Percentiles rank a stretch among this genome's conserved stretches.
Conservation (phyloP, 495 filamentous ascomycete genomes). For the Podospora pseudocomata region DNA sequence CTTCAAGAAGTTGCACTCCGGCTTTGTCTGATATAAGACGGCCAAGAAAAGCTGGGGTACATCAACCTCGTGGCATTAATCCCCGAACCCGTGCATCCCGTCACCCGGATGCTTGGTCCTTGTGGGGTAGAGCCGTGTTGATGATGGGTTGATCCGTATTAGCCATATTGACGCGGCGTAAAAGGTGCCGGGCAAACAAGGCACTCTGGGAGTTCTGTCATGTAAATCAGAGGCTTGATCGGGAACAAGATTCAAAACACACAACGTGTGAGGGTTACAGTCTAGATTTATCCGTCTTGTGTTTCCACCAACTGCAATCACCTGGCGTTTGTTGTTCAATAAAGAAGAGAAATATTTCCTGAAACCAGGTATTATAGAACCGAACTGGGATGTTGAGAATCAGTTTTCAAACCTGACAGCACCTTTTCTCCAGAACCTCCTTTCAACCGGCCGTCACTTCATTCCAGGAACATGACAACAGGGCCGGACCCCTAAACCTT, state of each 20-base stretch:
- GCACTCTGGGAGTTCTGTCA: background rate
- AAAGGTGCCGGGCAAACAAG: constrained; percentile 1
- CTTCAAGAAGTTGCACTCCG: too few species aligned
- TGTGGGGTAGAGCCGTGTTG: constrained; percentile 7
- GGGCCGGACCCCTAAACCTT: too few species aligned
- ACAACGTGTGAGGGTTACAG: background rate
- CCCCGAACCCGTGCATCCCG: constrained; percentile 12
- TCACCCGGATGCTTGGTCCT: constrained; percentile 12
- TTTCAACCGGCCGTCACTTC: too few species aligned
- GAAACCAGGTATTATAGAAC: background rate
- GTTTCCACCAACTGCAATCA: background rate
- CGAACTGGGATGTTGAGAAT: background rate
- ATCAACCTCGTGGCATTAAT: background rate
- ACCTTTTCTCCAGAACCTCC: too few species aligned
- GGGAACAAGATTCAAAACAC: background rate
- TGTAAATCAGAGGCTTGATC: background rate
- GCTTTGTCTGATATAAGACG: background rate
- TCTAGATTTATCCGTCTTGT: background rate
- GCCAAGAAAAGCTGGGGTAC: background rate
- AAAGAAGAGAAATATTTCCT: background rate
- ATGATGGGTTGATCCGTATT: constrained; percentile 4
- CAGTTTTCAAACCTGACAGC: too few species aligned
- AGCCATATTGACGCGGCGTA: constrained; percentile 13
- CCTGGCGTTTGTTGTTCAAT: too few species aligned
- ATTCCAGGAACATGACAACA: too few species aligned